These are phyloP conservation scores for Aspergillus glaucus DNA, from an alignment of 2,329 filamentous ascomycete species.

Conservation along the genomic window DNA sequence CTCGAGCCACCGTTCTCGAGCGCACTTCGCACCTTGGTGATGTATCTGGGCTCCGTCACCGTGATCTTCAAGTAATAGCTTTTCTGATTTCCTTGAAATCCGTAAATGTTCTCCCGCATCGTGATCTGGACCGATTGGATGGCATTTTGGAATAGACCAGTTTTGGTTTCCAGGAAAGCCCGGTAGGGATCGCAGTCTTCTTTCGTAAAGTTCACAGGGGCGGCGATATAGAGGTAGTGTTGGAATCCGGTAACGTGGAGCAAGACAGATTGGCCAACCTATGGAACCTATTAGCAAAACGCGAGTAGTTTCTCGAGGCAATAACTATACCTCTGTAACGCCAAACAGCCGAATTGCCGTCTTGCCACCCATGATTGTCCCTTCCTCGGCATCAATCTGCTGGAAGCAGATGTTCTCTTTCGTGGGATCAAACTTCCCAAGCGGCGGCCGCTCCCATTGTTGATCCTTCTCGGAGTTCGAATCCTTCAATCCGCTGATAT, in stretches of 20 bases:
- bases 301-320: slow-evolving; percentile 14
- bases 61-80: slow-evolving; percentile 91
- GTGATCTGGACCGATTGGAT: slow-evolving; percentile 78
- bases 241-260: slow-evolving; percentile 93
- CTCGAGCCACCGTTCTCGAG: slow-evolving; percentile 61
- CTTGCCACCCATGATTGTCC: slow-evolving; percentile 68
- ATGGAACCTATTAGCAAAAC: slow-evolving; percentile 8
- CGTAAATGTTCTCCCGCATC: slow-evolving; percentile 84
- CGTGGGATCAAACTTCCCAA: slow-evolving; percentile 57
- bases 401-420: slow-evolving; percentile 78
- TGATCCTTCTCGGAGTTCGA: slow-evolving; percentile 91
- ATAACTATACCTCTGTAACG: slow-evolving; percentile 62
- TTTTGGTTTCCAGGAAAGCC: slow-evolving; percentile 69
- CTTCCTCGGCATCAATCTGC: slow-evolving; percentile 92
- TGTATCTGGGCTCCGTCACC: slow-evolving; percentile 80
- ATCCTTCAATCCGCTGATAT: slow-evolving; percentile 77
- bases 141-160: slow-evolving; percentile 65
- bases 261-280: slow-evolving; percentile 80
- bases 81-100: slow-evolving; percentile 88
- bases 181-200: slow-evolving; percentile 74
- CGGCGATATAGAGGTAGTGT: slow-evolving; percentile 91
- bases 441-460: slow-evolving; percentile 67
- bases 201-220: slow-evolving; percentile 72
- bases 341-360: slow-evolving; percentile 87
- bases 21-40: slow-evolving; percentile 65